phyloP scores from a whole-genome alignment of 2,329 filamentous ascomycete genomes.

The Furcasterigmium furcatum region DNA sequence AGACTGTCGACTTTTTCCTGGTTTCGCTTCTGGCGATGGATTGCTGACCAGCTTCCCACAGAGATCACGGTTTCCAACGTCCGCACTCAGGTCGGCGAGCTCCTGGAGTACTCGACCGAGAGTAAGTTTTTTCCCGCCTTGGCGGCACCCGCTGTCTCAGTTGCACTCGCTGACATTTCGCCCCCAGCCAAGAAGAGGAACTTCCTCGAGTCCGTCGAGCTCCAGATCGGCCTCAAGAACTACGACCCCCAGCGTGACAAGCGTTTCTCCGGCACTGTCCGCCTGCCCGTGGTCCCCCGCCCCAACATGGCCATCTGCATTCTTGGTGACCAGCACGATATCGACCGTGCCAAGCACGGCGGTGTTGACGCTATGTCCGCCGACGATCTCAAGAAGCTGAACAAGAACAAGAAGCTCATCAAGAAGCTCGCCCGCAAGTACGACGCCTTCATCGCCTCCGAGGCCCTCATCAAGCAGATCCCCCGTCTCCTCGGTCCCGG shows the following conservation, averaged over 20 bases:
- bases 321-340: constrained; percentile 83
- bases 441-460: constrained; percentile 98
- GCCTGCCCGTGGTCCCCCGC: constrained; percentile 86
- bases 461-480: constrained; percentile 98
- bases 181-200: constrained; percentile 85
- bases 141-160: neutral
- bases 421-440: constrained; percentile 99
- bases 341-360: constrained; percentile 99
- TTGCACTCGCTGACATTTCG: neutral
- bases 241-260: constrained; percentile 99
- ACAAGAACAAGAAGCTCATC: constrained; percentile 99
- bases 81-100: constrained; percentile 87
- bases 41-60: neutral
- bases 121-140: neutral
- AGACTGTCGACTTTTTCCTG: too few species aligned
- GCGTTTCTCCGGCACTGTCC: constrained; percentile 99
- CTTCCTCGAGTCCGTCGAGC: constrained; percentile 90
- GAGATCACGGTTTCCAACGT: constrained; percentile 89
- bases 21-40: neutral
- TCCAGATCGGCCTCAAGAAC: constrained; percentile 95
- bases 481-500: constrained; percentile 98
- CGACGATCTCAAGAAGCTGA: constrained; percentile 99
- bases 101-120: constrained; percentile 85
- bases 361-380: constrained; percentile 97
- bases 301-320: constrained; percentile 87